Evolutionary conservation across 2,329 filamentous ascomycete genomes (phyloP).

Genomic region (Xylariaceae sp.): DNA sequence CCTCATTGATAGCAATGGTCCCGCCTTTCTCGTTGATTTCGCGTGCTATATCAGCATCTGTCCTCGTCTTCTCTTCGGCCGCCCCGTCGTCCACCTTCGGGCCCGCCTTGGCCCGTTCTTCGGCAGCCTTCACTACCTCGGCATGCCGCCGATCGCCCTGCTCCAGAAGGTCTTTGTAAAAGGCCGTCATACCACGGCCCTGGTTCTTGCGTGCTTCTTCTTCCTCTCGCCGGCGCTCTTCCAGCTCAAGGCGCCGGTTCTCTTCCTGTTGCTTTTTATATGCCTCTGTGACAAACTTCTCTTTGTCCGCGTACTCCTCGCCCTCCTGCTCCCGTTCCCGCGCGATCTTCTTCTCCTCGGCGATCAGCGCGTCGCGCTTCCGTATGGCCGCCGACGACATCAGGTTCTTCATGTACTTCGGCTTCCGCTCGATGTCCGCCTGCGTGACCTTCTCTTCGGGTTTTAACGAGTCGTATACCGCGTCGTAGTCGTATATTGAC

Average conservation of each 20-base stretch:
- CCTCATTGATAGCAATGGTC: conserved; percentile 67
- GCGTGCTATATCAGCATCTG: conserved; percentile 58
- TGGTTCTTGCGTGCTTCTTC: conserved; percentile 59
- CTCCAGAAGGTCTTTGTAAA: conserved; percentile 69
- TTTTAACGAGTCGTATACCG: conserved; percentile 72
- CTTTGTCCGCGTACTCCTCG: conserved; percentile 74
- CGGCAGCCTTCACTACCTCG: conserved; percentile 62
- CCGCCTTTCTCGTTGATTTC: conserved; percentile 60
- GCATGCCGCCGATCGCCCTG: conserved; percentile 64
- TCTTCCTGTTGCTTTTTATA: conserved; percentile 80
- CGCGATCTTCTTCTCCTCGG: conserved; percentile 74
- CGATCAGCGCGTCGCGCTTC: conserved; percentile 71
- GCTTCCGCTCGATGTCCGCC: conserved; percentile 53
- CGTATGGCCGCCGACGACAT: conserved; percentile 68
- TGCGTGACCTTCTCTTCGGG: conserved; percentile 51
- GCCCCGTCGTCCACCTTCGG: conserved; percentile 30
- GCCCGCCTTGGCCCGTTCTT: conserved; percentile 44
- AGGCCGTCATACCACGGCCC: conserved; percentile 67
- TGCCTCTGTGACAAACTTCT: conserved; percentile 78
- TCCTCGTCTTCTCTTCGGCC: conserved; percentile 42
- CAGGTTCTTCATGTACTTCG: conserved; percentile 74
- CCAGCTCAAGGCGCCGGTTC: conserved; percentile 62
- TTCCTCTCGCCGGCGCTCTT: conserved; percentile 62
- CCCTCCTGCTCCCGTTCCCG: conserved; percentile 74
- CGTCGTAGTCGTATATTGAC: conserved; percentile 80